Evolutionary conservation across 1,284 basidiomycete genomes (phyloP).

Genomic region (Fomitopsis palustris): DNA sequence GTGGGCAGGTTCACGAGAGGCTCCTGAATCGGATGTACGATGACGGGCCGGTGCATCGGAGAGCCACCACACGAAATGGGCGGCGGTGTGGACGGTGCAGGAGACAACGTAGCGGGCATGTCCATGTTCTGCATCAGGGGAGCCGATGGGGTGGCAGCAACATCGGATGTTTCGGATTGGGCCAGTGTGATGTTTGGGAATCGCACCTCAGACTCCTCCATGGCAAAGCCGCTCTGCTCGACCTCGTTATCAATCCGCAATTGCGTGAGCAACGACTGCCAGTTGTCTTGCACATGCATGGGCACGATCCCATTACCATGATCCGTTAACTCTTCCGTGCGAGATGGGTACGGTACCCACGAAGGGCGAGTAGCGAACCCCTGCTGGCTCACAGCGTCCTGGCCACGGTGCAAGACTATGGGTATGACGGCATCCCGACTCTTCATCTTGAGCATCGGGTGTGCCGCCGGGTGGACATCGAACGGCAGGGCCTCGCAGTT

Average conservation of each 20-base stretch:
- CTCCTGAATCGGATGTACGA: neutral
- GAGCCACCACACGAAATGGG: neutral
- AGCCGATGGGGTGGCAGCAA: neutral
- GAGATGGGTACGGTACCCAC: too few relatives aligned
- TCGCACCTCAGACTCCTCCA: neutral
- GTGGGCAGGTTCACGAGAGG: neutral
- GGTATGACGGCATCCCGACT: conserved; percentile 50
- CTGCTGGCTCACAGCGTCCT: neutral
- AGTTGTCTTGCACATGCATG: neutral
- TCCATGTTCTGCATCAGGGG: neutral
- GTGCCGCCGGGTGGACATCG: conserved; percentile 67
- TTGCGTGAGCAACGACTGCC: neutral
- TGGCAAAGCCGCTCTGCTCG: neutral
- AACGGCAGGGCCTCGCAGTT: conserved; percentile 81
- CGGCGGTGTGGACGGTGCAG: neutral
- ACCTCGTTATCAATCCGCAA: neutral
- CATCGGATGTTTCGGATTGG: neutral
- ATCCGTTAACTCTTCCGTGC: neutral
- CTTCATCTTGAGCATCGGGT: conserved; percentile 81
- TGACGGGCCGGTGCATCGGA: neutral
- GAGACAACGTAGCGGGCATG: neutral
- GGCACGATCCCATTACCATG: neutral
- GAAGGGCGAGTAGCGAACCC: too few relatives aligned
- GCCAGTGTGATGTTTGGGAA: neutral
- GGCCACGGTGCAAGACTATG: conserved; percentile 34